Evolutionary conservation across 179 eudicot genomes (phyloP).

Genomic region (Nepenthes alata): DNA sequence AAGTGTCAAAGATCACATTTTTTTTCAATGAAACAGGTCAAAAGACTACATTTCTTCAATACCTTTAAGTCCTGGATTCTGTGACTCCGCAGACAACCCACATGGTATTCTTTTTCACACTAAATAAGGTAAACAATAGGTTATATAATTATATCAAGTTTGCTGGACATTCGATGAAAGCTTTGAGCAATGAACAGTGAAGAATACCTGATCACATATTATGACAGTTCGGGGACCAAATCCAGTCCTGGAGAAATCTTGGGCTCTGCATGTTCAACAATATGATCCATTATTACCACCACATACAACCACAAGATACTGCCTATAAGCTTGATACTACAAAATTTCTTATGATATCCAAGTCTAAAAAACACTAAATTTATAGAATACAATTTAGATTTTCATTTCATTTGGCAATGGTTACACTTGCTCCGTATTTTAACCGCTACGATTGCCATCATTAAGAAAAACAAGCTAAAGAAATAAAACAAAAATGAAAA

Average conservation of each 20-base stretch:
- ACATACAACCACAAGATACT: neutral
- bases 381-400: too few species aligned
- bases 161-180: neutral
- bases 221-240: slow-evolving; percentile 40
- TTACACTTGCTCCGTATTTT: too few species aligned
- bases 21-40: neutral
- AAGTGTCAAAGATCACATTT: too few species aligned
- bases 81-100: slow-evolving; percentile 28
- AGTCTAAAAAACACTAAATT: too few species aligned
- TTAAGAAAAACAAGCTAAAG: too few species aligned
- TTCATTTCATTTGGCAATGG: too few species aligned
- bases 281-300: neutral
- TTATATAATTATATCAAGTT: neutral
- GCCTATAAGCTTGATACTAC: neutral
- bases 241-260: slow-evolving; percentile 25
- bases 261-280: slow-evolving; percentile 16
- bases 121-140: slow-evolving; percentile 8
- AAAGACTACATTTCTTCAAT: neutral
- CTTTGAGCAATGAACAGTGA: neutral
- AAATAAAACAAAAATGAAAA: too few species aligned
- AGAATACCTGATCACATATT: slow-evolving; percentile 36
- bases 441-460: too few species aligned
- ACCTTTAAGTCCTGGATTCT: slow-evolving; percentile 28
- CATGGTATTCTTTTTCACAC: slow-evolving; percentile 42
- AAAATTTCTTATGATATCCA: too few species aligned